A percentile compares a stretch with the other conserved stretches of the same genome.
phyloP scores from a whole-genome alignment of 192 early-diverging fungal genomes.

The Gigaspora rosea region DNA sequence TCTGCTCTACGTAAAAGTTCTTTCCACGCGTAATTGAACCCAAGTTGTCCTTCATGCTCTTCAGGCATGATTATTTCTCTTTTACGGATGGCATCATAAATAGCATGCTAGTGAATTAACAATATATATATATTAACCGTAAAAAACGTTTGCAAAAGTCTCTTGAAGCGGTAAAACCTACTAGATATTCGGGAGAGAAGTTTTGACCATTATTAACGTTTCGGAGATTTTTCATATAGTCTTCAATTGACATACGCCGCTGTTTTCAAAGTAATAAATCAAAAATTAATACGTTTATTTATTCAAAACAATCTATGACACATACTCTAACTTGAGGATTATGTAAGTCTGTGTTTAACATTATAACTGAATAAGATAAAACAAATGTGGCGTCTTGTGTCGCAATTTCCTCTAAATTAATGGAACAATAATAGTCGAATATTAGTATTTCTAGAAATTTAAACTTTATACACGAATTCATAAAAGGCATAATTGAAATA shows the following conservation, averaged over 20 bases:
- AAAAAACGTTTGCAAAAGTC: not conserved
- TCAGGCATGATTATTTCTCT: conserved; percentile 96
- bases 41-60: conserved; percentile 92
- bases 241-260: conserved; percentile 85
- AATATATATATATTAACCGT: not conserved
- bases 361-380: conserved; percentile 90
- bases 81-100: conserved; percentile 87
- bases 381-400: conserved; percentile 83
- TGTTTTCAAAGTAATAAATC: conserved; percentile 32
- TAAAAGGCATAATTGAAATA: not conserved
- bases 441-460: not conserved
- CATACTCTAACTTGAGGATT: conserved; percentile 83
- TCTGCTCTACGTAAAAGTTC: conserved; percentile 66
- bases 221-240: conserved; percentile 86
- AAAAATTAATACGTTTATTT: not conserved
- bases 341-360: conserved; percentile 99
- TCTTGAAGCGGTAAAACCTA: conserved; percentile 23
- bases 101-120: conserved; percentile 43
- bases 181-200: conserved; percentile 81
- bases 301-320: not conserved
- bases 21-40: conserved; percentile 95
- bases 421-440: not conserved
- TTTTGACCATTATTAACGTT: conserved; percentile 86
- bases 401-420: conserved; percentile 65
- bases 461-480: not conserved